Evolutionary conservation across 768 basidiomycete species (phyloP).

Genomic region (Inosperma sp.): DNA sequence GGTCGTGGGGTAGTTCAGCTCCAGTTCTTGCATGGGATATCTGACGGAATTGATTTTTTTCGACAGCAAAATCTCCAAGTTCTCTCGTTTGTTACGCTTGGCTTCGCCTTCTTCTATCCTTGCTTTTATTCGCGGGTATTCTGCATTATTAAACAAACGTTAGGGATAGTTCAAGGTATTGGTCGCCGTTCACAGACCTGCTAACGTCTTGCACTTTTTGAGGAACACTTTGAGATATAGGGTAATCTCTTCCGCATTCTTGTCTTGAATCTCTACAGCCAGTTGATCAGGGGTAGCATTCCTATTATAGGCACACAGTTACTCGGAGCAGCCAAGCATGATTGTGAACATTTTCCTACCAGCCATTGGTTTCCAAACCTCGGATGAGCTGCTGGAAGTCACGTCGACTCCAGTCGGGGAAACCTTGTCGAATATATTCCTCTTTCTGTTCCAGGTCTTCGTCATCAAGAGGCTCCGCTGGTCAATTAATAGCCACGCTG

Average conservation of each 20-base stretch:
- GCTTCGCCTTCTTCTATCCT: conserved; percentile 87
- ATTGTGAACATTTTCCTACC: conserved; percentile 41
- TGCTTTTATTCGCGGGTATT: conserved; percentile 75
- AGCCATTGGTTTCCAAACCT: conserved; percentile 63
- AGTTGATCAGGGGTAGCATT: conserved; percentile 62
- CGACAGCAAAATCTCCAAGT: conserved; percentile 70
- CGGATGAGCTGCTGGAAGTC: conserved; percentile 92
- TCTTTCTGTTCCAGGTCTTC: conserved; percentile 84
- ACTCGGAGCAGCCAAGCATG: not conserved
- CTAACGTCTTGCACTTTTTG: conserved; percentile 82
- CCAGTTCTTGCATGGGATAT: conserved; percentile 96
- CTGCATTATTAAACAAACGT: conserved; percentile 33
- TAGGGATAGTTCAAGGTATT: not conserved
- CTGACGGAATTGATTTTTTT: conserved; percentile 79
- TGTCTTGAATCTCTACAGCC: conserved; percentile 79
- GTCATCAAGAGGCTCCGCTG: conserved; percentile 87
- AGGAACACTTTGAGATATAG: conserved; percentile 81
- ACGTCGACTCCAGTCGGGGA: conserved; percentile 86
- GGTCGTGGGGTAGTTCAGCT: conserved; percentile 90
- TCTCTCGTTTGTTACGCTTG: conserved; percentile 82
- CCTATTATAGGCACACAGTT: conserved; percentile 33
- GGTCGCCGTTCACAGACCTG: conserved; percentile 45
- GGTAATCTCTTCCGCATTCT: conserved; percentile 72
- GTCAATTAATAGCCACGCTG: not conserved
- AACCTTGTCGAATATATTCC: conserved; percentile 68